phyloP scores from a whole-genome alignment of 768 basidiomycete species.

The Podaxis rugospora region DNA sequence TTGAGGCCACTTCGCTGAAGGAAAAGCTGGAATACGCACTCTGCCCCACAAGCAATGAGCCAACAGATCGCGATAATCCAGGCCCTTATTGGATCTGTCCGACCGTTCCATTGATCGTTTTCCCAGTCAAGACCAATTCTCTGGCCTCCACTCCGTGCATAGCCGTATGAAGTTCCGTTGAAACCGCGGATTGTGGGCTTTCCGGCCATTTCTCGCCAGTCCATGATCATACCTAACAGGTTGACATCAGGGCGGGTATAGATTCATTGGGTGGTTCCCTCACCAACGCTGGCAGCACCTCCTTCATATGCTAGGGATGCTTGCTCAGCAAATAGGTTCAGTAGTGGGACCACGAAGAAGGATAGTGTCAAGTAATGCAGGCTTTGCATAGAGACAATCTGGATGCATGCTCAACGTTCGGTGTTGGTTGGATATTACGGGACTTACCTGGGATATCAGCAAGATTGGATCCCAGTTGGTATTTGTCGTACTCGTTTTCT shows the following conservation, averaged over 20 bases:
- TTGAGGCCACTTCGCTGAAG: not conserved
- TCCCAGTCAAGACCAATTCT: conserved; percentile 59
- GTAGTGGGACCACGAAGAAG: conserved; percentile 74
- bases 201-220: conserved; percentile 96
- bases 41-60: conserved; percentile 75
- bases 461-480: conserved; percentile 87
- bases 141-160: conserved; percentile 80
- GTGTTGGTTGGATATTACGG: not conserved
- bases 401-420: conserved; percentile 7
- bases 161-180: conserved; percentile 59
- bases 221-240: conserved; percentile 80
- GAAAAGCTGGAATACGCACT: conserved; percentile 53
- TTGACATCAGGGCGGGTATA: not conserved
- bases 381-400: conserved; percentile 94
- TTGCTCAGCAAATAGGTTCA: conserved; percentile 72
- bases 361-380: conserved; percentile 91
- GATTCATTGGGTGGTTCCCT: conserved; percentile 18
- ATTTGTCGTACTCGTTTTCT: conserved; percentile 27
- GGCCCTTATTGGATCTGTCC: conserved; percentile 73
- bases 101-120: conserved; percentile 58
- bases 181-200: conserved; percentile 67
- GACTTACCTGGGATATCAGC: conserved; percentile 75
- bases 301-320: conserved; percentile 69
- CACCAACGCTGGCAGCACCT: conserved; percentile 75
- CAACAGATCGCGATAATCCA: conserved; percentile 91